phyloP scores from a whole-genome alignment of 805 yeast genomes.

The Candida endomychidarum region DNA sequence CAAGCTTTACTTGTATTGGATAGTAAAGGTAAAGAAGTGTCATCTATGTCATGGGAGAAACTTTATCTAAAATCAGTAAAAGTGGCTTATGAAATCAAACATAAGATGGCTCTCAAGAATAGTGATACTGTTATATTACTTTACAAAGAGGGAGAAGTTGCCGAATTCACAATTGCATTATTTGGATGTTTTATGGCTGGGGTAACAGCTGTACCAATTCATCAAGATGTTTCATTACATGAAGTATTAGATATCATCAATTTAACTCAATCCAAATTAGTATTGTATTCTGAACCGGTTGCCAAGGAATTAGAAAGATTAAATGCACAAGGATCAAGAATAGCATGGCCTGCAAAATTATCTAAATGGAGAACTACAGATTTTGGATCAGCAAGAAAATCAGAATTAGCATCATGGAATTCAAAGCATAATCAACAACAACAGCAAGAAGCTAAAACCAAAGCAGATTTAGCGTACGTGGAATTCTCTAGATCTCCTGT shows the following conservation, averaged over 20 bases:
- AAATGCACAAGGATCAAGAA: conserved; percentile 32
- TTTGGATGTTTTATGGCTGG: conserved; percentile 93
- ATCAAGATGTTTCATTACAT: conserved; percentile 63
- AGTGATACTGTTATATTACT: conserved; percentile 83
- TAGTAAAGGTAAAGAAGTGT: conserved; percentile 74
- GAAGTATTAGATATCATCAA: conserved; percentile 74
- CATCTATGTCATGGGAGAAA: conserved; percentile 85
- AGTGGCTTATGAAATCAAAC: conserved; percentile 79
- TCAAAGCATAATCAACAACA: conserved; percentile 16
- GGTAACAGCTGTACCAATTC: conserved; percentile 91
- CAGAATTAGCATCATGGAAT: conserved; percentile 31
- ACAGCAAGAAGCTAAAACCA: conserved; percentile 14
- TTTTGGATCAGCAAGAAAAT: conserved; percentile 59
- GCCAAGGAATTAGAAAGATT: conserved; percentile 71
- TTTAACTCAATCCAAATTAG: conserved; percentile 72
- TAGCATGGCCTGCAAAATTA: conserved; percentile 74
- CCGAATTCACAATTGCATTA: conserved; percentile 82
- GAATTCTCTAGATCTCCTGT: conserved; percentile 89
- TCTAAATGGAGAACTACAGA: conserved; percentile 83
- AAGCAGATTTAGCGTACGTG: conserved; percentile 78
- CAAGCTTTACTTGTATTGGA: conserved; percentile 74
- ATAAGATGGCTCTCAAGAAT: conserved; percentile 67
- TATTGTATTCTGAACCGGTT: conserved; percentile 79
- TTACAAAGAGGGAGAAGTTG: conserved; percentile 78
- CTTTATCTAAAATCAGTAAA: conserved; percentile 79